Evolutionary conservation across 2,329 filamentous ascomycete species (phyloP), one percentile per base, ranked within the genome.

Genomic region (Exophiala spinifera): DNA sequence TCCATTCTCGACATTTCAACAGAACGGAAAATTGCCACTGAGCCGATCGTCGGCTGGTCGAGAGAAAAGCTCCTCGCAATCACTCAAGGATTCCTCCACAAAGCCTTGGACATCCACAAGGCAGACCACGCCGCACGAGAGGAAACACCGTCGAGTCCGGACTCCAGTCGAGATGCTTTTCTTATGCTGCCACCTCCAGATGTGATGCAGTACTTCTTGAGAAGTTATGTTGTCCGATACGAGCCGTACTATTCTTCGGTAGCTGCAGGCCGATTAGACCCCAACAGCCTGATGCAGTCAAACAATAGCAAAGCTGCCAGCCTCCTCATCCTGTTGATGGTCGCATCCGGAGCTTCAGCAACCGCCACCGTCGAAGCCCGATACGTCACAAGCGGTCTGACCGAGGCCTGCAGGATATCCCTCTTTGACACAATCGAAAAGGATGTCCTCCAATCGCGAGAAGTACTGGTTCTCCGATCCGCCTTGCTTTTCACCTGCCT

Each of bases 371-470:
- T 80, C 1, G 85, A 87, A 69, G 84, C 85, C 1, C 76, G 84
- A 37, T 83, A 81, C 66, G 73, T 89, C 11, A 83, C 84, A 3
- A 82, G 82, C 1, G 85, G 85, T 0, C 71, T 89, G 52, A 84
- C 83, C 0, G 86, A 88, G 69, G 86, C 84, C 3, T 88, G 85
- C 65, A 83, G 85, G 39, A 87, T 88, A 61, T 87, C 84, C 1
- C 75, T 89, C 10, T 87, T 87, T 64, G 85, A 88, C 63, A 79
- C 85, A 4, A 85, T 88, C 48, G 85, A 88, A 70, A 86, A 85
- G 67, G 84, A 88, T 61, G 80, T 87, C 46, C 81, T 85, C 67
- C 78, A 88, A 72, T 81, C 82, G 11, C 80, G 82, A 1, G 84
- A 88, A 64, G 81, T 82, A 0, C 79, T 82, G 2, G 80, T 85